Base-by-base conservation (phyloP, 2,329 filamentous ascomycete species). In the Colletotrichum sublineola region DNA sequence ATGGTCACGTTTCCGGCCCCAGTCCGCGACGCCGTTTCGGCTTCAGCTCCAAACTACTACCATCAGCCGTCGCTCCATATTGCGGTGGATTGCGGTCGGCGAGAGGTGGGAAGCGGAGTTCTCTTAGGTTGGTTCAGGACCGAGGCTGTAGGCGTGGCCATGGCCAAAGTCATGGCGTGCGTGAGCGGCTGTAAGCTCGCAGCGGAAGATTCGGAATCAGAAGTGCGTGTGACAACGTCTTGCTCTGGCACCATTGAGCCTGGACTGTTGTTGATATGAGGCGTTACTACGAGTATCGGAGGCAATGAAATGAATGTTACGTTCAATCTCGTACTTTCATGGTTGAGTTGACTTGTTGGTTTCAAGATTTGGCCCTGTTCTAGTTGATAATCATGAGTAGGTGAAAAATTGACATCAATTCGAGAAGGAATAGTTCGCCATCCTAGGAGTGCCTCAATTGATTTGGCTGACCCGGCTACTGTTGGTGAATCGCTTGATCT, bases 241-340 rank as follows among this genome's bases (percentile, higher is more conserved):
- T 24, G 9, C n/a, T 50, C n/a, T n/a, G 46, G 9, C 20, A n/a
- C 46, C n/a, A 50, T 50, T 46, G 44, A n/a, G 8, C 20, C 11
- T 46, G 44, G 6, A 20, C 4, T 20, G 20, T 46, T n/a, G 8
- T 11, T 46, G 18, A 46, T 9, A 5, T n/a, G 18, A 9, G 18
- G 1, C n/a, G 11, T 9, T 5, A n/a, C 44, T 5, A 9, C 8
- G 3, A n/a, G 44, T 6, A 44, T 20, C 15, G 14, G 8, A n/a
- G 14, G 0, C 4, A 46, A n/a, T 4, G 5, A n/a, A 46, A 5
- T n/a, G 11, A 11, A n/a, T n/a, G 5, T 4, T n/a, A 4, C 0
- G 18, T n/a, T n/a, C 3, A 9, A 46, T 1, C 44, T n/a, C 8
- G 20, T 9, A 9, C n/a, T 9, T 9, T 11, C 0, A 3, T 46